Percentiles rank a stretch among this genome's conserved stretches.
phyloP scores from a whole-genome alignment of 495 filamentous ascomycete species.

The Podospora pseudocomata region DNA sequence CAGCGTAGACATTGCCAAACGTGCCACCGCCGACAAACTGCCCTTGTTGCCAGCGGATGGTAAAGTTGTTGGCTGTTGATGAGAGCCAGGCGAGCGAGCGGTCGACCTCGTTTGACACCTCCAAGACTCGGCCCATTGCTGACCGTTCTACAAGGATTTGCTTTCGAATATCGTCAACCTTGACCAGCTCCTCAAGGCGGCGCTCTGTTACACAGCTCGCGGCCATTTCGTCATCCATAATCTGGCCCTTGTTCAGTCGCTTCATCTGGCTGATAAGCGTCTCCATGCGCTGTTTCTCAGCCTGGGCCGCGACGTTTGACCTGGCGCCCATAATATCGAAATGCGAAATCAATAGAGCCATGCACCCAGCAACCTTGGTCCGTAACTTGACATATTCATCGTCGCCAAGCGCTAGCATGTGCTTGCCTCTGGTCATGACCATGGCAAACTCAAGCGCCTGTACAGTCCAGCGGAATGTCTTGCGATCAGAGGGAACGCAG shows the following conservation, averaged over 20 bases:
- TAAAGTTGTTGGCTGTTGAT: conserved; percentile 90
- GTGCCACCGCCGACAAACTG: conserved; percentile 96
- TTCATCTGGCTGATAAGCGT: conserved; percentile 67
- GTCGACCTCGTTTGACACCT: conserved; percentile 92
- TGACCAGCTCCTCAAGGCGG: conserved; percentile 63
- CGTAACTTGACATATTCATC: conserved; percentile 77
- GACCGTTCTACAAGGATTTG: conserved; percentile 84
- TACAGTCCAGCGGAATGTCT: conserved; percentile 96
- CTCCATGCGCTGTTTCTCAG: conserved; percentile 71
- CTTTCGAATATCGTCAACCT: conserved; percentile 73
- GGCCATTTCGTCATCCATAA: conserved; percentile 83
- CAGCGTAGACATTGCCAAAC: conserved; percentile 94
- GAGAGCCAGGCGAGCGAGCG: conserved; percentile 90
- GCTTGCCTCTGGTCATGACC: conserved; percentile 89
- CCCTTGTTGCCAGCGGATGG: conserved; percentile 94
- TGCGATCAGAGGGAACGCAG: conserved; percentile 88
- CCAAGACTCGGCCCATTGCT: conserved; percentile 81
- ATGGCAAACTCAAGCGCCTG: conserved; percentile 93
- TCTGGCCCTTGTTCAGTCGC: conserved; percentile 68
- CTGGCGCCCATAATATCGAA: conserved; percentile 98
- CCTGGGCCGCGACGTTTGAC: conserved; percentile 86
- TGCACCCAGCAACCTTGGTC: conserved; percentile 90
- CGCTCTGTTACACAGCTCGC: conserved; percentile 66
- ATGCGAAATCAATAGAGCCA: conserved; percentile 95
- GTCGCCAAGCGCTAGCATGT: conserved; percentile 82